Conservation (phyloP, 2,329 filamentous ascomycete species). For the Diaporthe humulicola region DNA sequence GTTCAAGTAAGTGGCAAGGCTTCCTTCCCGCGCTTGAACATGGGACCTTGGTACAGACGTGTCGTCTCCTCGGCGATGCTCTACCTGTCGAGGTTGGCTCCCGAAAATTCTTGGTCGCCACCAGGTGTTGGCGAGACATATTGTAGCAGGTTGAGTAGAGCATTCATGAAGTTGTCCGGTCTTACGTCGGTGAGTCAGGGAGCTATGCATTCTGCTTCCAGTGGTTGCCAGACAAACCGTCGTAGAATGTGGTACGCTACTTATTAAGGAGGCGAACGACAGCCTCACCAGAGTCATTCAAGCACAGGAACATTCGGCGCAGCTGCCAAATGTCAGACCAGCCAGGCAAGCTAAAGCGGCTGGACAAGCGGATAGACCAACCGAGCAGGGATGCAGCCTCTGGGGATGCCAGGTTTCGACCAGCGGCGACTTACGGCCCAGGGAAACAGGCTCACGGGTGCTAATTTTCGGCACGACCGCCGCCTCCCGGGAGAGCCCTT, state of each 20-base stretch:
- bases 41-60: constrained; percentile 5
- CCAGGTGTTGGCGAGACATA: neutral
- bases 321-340: neutral
- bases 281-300: neutral
- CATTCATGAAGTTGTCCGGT: neutral
- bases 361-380: constrained; percentile 18
- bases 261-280: neutral
- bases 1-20: constrained; percentile 14
- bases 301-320: neutral
- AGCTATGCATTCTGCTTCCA: neutral
- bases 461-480: constrained; percentile 24
- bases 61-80: neutral
- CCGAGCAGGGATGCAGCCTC: constrained; percentile 11
- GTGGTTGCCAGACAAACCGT: neutral
- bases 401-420: constrained; percentile 10
- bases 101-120: constrained; percentile 6
- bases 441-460: constrained; percentile 4
- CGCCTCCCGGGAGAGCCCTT: constrained; percentile 12
- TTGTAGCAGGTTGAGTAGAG: constrained; percentile 22
- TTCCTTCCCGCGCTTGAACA: neutral
- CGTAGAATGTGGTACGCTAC: constrained; percentile 5
- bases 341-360: constrained; percentile 9
- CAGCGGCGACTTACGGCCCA: neutral
- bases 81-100: constrained; percentile 8
- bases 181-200: neutral